phyloP scores from a whole-genome alignment of 2,329 filamentous ascomycete genomes.

The Phaeosphaeria sp. region DNA sequence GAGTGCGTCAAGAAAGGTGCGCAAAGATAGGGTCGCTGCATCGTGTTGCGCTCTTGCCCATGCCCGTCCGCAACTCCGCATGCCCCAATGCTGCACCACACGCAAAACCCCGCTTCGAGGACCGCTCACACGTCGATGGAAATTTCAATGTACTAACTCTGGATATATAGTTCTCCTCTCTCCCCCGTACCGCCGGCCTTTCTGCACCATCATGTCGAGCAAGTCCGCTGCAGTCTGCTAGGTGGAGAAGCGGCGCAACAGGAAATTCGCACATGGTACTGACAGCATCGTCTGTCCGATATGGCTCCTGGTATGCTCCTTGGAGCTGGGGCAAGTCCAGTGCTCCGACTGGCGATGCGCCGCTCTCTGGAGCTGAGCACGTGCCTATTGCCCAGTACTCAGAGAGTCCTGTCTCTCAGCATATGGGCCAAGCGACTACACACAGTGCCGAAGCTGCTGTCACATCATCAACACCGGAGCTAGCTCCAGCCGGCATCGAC shows the following conservation, averaged over 20 bases:
- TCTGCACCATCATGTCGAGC: conserved; percentile 29
- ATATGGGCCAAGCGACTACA: conserved; percentile 1
- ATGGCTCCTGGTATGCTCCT: conserved; percentile 45
- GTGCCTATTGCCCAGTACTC: conserved; percentile 30
- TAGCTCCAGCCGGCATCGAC: conserved; percentile 47
- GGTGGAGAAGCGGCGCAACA: conserved; percentile 33
- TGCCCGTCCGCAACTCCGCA: conserved; percentile 9
- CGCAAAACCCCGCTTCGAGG: not conserved
- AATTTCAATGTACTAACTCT: conserved; percentile 12
- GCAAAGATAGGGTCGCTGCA: conserved; percentile 8
- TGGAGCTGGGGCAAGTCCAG: conserved; percentile 44
- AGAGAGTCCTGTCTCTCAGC: conserved; percentile 13
- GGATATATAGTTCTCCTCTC: conserved; percentile 40
- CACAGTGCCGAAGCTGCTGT: conserved; percentile 23
- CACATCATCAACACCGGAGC: conserved; percentile 40
- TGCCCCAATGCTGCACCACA: conserved; percentile 5
- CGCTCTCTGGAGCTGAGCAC: conserved; percentile 15
- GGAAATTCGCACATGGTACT: conserved; percentile 23
- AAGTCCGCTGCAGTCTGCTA: conserved; percentile 31
- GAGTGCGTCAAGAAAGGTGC: conserved; percentile 43
- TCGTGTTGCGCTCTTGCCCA: not conserved
- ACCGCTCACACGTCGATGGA: not conserved
- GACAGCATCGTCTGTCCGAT: conserved; percentile 31
- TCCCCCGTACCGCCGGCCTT: conserved; percentile 29
- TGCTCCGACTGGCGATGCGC: conserved; percentile 23